Base-by-base conservation (phyloP, 306 rosid species). In the Corylus americana region DNA sequence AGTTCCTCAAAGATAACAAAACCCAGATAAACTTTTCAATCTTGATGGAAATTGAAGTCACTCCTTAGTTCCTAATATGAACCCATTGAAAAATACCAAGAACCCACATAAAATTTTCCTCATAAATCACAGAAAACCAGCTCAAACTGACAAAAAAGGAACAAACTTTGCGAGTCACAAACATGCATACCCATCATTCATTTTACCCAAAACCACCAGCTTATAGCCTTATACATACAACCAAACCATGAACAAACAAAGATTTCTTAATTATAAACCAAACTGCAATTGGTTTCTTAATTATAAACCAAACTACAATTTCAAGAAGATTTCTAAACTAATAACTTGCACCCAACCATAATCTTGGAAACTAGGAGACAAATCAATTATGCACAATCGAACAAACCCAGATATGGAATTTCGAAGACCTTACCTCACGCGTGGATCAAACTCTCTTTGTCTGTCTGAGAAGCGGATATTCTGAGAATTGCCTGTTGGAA, bases 371-470 rank as follows among this genome's bases (percentile, higher is more conserved):
- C 45, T 53, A 9, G 50, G 39, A 11, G 66, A 53, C 45, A 22
- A 22, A 22, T 22, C 25, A n/a, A 48, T 37, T 39, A 62, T 35
- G 20, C 68, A 42, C 6, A 62, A 81, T 35, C 7, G 35, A 71
- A 42, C 11, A 45, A 59, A 48, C 69, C 63, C 77, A 35, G 69
- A 37, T 62, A 11, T 6, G 35, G 8, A 81, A 54, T 71, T 71
- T 2, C 13, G 69, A 61, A 48, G 74, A 71, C 81, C 72, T 71
- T 20, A 77, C 85, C 81, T 51, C 70, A 8, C 53, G 66, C 14
- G 64, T 27, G 48, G 74, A 64, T 72, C 70, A 58, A 47, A 58
- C n/a, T 53, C 44, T 12, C 20, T 39, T 53, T 17, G 58, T 53
- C 42, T 50, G 57, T 54, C 11, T 39, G 58, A 27, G 69, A 70